Conservation (phyloP, 805 yeast species). For the Saccharomyces jurei region DNA sequence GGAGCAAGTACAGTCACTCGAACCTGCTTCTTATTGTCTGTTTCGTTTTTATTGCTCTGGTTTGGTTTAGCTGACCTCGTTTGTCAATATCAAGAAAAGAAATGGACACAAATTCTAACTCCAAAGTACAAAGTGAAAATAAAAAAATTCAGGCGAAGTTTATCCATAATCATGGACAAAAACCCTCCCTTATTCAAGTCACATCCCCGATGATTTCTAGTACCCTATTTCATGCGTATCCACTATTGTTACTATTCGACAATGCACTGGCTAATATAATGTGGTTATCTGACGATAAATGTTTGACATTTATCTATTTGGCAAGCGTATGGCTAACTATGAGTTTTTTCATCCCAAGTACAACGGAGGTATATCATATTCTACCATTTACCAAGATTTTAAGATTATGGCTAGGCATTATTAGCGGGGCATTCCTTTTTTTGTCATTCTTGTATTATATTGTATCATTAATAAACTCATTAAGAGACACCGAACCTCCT, state of each 20-base stretch:
- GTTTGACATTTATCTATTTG: constrained; percentile 22
- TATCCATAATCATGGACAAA: constrained; percentile 16
- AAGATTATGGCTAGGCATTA: constrained; percentile 17
- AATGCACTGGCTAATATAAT: constrained; percentile 18
- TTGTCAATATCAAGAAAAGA: not conserved
- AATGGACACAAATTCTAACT: constrained; percentile 1
- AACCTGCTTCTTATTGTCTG: not conserved
- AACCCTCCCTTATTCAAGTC: constrained; percentile 14
- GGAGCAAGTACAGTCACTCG: not conserved
- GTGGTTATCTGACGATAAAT: constrained; percentile 24
- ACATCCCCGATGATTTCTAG: constrained; percentile 18
- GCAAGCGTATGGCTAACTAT: constrained; percentile 11
- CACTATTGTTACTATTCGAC: constrained; percentile 22
- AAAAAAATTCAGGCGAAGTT: constrained; percentile 9
- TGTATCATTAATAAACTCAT: constrained; percentile 13
- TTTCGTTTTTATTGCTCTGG: not conserved
- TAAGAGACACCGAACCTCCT: constrained; percentile 23
- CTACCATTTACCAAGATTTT: constrained; percentile 1
- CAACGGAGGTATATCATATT: not conserved
- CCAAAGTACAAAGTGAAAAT: not conserved
- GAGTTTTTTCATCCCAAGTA: constrained; percentile 4
- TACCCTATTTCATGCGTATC: constrained; percentile 21
- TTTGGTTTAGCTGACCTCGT: not conserved
- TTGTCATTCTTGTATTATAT: constrained; percentile 17
- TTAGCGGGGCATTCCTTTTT: constrained; percentile 9